Conservation (phyloP, 371 early-diverging fungal species). For the Zancudomyces culisetae region DNA sequence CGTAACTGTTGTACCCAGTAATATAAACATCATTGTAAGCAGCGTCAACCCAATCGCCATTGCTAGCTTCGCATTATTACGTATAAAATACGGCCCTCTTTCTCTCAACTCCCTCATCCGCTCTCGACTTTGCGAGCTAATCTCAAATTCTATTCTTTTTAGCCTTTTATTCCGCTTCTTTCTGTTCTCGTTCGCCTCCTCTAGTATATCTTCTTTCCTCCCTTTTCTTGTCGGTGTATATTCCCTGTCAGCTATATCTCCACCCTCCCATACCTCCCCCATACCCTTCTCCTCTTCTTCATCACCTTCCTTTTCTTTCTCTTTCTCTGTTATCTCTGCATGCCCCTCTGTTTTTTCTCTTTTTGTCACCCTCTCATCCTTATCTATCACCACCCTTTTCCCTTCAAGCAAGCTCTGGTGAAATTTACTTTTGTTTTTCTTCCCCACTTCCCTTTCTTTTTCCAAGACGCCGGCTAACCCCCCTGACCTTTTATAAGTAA, state of each 20-base stretch:
- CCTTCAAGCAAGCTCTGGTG: neutral
- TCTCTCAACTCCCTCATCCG: neutral
- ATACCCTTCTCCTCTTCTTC: neutral
- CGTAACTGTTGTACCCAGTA: constrained; percentile 2
- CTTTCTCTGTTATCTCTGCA: neutral
- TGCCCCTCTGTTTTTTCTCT: neutral
- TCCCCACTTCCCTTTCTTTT: neutral
- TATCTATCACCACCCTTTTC: neutral
- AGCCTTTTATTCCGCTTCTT: neutral
- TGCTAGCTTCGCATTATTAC: neutral
- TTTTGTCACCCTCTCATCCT: neutral
- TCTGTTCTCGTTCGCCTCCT: neutral
- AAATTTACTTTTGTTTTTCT: neutral
- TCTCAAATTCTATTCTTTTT: neutral
- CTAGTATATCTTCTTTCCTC: neutral
- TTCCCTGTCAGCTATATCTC: neutral
- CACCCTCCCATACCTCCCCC: neutral
- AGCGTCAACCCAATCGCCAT: constrained; percentile 3
- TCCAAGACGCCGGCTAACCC: neutral
- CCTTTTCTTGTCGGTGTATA: neutral
- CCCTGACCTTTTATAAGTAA: no score
- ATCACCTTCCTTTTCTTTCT: neutral
- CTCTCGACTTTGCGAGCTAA: neutral
- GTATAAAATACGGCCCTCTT: neutral
- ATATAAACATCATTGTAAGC: constrained; percentile 1